Conservation (phyloP, 768 basidiomycete genomes). For the Auriscalpium microsporum region DNA sequence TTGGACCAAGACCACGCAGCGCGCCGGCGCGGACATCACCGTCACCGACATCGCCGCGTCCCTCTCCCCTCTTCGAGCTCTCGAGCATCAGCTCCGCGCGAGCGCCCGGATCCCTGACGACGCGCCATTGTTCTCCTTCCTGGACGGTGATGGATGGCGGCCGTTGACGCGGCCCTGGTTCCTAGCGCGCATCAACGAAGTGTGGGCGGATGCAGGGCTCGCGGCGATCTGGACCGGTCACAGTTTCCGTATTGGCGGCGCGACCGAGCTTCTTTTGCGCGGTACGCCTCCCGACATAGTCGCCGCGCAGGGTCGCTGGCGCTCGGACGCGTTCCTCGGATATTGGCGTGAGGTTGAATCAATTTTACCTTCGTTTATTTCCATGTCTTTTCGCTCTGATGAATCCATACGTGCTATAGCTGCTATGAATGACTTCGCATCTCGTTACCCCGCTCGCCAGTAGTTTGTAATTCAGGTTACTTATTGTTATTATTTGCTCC, state of each 20-base stretch:
- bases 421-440: background rate
- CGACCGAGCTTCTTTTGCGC: slow-evolving; percentile 11
- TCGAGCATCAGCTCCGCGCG: background rate
- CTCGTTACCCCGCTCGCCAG: background rate
- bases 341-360: slow-evolving; percentile 18
- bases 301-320: slow-evolving; percentile 15
- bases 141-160: background rate
- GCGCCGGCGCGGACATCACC: background rate
- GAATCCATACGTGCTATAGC: background rate
- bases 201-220: slow-evolving; percentile 4
- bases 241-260: slow-evolving; percentile 19
- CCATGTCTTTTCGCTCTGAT: background rate
- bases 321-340: slow-evolving; percentile 16
- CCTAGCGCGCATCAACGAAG: slow-evolving; percentile 6
- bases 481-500: background rate
- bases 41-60: background rate
- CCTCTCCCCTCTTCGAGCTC: background rate
- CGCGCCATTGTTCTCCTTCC: background rate
- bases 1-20: background rate
- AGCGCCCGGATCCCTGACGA: background rate
- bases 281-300: slow-evolving; percentile 18
- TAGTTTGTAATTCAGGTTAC: background rate
- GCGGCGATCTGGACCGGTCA: slow-evolving; percentile 8
- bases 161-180: slow-evolving; percentile 6
- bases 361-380: slow-evolving; percentile 8